phyloP scores from a whole-genome alignment of 257 asterid genomes.

The Nicotiana noctiflora region DNA sequence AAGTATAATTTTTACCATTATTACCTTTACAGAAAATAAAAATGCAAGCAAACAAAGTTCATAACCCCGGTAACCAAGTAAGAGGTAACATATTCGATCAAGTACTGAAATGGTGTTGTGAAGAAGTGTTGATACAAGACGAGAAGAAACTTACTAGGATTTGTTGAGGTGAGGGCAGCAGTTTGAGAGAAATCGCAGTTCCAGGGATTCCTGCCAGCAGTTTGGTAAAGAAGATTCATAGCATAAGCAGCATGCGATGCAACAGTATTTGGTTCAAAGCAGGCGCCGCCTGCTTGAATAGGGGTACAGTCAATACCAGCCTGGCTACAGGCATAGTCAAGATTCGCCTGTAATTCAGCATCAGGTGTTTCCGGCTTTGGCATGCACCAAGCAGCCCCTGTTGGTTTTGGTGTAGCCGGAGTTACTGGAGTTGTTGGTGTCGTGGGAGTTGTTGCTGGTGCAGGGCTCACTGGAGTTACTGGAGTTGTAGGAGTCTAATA shows the following conservation, averaged over 20 bases:
- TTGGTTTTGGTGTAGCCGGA: constrained; percentile 37
- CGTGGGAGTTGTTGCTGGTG: constrained; percentile 19
- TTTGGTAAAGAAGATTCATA: constrained; percentile 74
- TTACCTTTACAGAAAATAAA: neutral
- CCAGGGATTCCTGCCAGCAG: constrained; percentile 74
- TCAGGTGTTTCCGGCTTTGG: constrained; percentile 47
- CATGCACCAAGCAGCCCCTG: constrained; percentile 55
- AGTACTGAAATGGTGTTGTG: neutral
- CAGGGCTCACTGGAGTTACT: constrained; percentile 9
- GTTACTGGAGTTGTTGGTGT: constrained; percentile 18
- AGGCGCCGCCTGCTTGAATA: constrained; percentile 66
- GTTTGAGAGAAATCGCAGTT: constrained; percentile 70
- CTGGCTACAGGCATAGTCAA: constrained; percentile 62
- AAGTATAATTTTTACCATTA: neutral
- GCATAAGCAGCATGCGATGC: constrained; percentile 73
- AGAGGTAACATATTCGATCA: neutral
- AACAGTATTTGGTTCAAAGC: constrained; percentile 61
- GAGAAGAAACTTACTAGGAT: constrained; percentile 58
- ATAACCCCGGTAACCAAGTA: neutral
- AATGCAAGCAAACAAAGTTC: neutral
- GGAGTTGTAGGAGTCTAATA: constrained; percentile 46
- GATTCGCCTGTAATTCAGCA: constrained; percentile 58
- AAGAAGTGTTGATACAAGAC: neutral
- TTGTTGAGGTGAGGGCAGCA: constrained; percentile 40
- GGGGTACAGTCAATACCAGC: constrained; percentile 60